phyloP scores from a whole-genome alignment of 768 basidiomycete species.

The Coprinopsis sp. region DNA sequence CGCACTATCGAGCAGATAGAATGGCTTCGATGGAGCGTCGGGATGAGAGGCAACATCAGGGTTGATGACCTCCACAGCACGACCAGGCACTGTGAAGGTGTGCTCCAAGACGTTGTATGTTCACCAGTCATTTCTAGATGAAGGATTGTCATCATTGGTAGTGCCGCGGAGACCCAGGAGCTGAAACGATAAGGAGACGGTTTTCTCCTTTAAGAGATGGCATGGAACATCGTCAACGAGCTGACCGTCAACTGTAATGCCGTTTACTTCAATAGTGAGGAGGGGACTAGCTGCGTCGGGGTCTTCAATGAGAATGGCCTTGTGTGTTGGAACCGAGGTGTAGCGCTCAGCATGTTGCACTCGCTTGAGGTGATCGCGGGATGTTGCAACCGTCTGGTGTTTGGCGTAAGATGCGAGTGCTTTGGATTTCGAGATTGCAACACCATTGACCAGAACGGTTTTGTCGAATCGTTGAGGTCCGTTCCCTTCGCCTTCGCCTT shows the following conservation, averaged over 20 bases:
- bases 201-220: conserved; percentile 11
- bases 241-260: conserved; percentile 7
- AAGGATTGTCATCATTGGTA: conserved; percentile 17
- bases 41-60: neutral
- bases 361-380: neutral
- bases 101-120: conserved; percentile 9
- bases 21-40: conserved; percentile 1
- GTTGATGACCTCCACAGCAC: conserved; percentile 15
- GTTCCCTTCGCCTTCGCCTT: neutral
- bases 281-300: neutral
- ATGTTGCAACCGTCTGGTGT: neutral
- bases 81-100: conserved; percentile 15
- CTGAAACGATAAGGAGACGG: conserved; percentile 14
- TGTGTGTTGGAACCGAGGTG: neutral
- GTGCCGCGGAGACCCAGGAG: conserved; percentile 14
- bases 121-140: conserved; percentile 15
- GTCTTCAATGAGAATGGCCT: neutral
- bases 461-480: neutral
- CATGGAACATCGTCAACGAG: conserved; percentile 8
- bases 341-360: neutral
- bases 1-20: conserved; percentile 22
- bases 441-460: neutral
- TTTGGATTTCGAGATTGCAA: neutral
- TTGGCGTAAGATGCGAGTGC: neutral
- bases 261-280: conserved; percentile 14